Evolutionary conservation across 768 basidiomycete genomes (phyloP).

Genomic region (Polyporus arcularius): DNA sequence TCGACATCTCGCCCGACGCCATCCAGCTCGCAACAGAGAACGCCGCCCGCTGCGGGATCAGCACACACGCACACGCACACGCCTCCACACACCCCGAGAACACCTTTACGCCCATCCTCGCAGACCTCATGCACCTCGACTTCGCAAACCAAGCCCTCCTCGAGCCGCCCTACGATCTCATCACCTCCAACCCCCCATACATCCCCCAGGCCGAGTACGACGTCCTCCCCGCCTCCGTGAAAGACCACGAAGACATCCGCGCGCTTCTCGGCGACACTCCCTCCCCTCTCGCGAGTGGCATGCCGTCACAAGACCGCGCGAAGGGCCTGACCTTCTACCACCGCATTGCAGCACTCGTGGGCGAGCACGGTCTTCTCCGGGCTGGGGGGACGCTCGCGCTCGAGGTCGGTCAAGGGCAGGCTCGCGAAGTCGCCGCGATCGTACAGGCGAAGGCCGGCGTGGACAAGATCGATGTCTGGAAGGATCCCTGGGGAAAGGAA

Average conservation of each 20-base stretch:
- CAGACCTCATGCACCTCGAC: constrained; percentile 41
- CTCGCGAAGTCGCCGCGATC: constrained; percentile 58
- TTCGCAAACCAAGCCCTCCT: constrained; percentile 22
- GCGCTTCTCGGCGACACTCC: constrained; percentile 75
- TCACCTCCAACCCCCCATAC: constrained; percentile 89
- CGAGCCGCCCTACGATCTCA: constrained; percentile 61
- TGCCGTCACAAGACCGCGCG: constrained; percentile 31
- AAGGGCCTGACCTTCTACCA: constrained; percentile 70
- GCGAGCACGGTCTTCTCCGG: constrained; percentile 49
- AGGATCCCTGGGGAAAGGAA: constrained; percentile 76
- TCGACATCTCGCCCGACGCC: constrained; percentile 72
- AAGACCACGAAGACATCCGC: constrained; percentile 73
- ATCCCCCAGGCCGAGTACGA: constrained; percentile 70
- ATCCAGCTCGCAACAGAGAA: constrained; percentile 51
- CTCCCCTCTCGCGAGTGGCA: neutral
- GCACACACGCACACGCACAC: neutral
- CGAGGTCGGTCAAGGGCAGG: constrained; percentile 81
- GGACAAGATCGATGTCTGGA: constrained; percentile 64
- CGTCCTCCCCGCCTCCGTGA: constrained; percentile 66
- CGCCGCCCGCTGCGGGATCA: constrained; percentile 28
- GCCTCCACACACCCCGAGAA: constrained; percentile 20
- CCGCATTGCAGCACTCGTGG: constrained; percentile 64
- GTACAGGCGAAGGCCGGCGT: constrained; percentile 51
- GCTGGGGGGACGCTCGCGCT: constrained; percentile 63
- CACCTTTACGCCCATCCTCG: constrained; percentile 41